Percentiles rank a stretch among this genome's conserved stretches.
Conservation (phyloP, 345 rosid genomes). For the Mallotus nudiflorus region DNA sequence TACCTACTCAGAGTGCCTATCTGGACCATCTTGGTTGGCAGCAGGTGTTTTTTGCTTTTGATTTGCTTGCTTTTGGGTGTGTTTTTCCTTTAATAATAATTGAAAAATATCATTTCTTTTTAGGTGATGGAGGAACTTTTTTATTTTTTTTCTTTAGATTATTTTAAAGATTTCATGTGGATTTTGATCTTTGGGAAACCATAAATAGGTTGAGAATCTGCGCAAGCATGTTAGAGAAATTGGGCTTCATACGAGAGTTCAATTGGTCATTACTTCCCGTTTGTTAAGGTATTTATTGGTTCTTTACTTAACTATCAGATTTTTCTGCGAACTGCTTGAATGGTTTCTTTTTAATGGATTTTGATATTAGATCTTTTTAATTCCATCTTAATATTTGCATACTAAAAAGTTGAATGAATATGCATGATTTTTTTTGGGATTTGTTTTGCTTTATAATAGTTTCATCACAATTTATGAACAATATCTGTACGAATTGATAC, state of each 20-base stretch:
- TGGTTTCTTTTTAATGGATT: not conserved
- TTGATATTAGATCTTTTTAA: too few species aligned
- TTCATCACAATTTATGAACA: too few species aligned
- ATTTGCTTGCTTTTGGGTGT: not conserved
- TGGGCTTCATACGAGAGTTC: constrained; percentile 51
- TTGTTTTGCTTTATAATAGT: too few species aligned
- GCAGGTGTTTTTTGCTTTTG: constrained; percentile 47
- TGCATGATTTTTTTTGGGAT: too few species aligned
- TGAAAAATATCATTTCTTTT: not conserved
- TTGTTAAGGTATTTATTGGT: constrained; percentile 61
- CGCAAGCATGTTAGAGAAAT: constrained; percentile 57
- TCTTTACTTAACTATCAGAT: not conserved
- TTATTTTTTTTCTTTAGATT: not conserved
- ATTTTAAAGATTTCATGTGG: not conserved
- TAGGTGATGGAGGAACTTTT: too few species aligned
- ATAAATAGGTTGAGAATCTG: constrained; percentile 60
- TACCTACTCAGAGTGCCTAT: too few species aligned
- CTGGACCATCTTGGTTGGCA: constrained; percentile 88
- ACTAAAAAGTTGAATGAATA: too few species aligned
- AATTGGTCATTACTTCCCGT: constrained; percentile 67
- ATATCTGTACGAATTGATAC: too few species aligned
- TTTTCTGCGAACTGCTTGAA: constrained; percentile 5
- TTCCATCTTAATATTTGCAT: too few species aligned
- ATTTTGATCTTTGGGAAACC: not conserved
- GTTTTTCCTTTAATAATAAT: not conserved